A percentile compares a stretch with the other conserved stretches of the same genome.
These are phyloP conservation scores for Cornus florida DNA, from an alignment of 148 eudicot genomes.

Conservation along the genomic window DNA sequence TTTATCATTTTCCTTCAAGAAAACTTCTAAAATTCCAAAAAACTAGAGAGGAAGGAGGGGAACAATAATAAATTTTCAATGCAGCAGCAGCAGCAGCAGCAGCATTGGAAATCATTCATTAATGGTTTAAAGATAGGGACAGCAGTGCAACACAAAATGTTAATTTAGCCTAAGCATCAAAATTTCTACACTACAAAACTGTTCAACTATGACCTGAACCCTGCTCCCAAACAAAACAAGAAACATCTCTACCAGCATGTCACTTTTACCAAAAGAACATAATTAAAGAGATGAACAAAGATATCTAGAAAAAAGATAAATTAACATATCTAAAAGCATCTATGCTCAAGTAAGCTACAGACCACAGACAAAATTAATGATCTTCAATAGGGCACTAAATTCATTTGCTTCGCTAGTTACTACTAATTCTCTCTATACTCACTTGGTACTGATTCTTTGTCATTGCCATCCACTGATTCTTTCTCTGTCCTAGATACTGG, in stretches of 20 bases:
- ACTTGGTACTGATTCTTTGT: background rate
- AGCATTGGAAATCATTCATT: background rate
- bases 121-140: background rate
- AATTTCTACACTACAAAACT: background rate
- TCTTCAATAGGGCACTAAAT: background rate
- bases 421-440: background rate
- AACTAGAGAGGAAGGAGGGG: too few species aligned
- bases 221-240: background rate
- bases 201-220: background rate
- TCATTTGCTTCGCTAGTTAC: background rate
- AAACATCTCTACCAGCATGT: background rate
- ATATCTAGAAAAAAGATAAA: background rate
- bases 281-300: background rate
- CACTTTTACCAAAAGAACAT: background rate
- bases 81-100: background rate
- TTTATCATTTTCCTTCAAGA: too few species aligned
- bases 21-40: too few species aligned
- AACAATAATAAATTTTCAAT: too few species aligned
- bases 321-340: background rate
- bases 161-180: background rate
- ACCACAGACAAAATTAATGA: background rate
- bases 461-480: background rate
- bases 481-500: slow-evolving; percentile 7
- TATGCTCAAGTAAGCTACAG: background rate
- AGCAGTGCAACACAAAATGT: too few species aligned